Percentiles rank a stretch among this genome's conserved stretches.
These are phyloP conservation scores for Tanacetum coccineum DNA, from an alignment of 129 eudicot genomes.

Conservation along the genomic window DNA sequence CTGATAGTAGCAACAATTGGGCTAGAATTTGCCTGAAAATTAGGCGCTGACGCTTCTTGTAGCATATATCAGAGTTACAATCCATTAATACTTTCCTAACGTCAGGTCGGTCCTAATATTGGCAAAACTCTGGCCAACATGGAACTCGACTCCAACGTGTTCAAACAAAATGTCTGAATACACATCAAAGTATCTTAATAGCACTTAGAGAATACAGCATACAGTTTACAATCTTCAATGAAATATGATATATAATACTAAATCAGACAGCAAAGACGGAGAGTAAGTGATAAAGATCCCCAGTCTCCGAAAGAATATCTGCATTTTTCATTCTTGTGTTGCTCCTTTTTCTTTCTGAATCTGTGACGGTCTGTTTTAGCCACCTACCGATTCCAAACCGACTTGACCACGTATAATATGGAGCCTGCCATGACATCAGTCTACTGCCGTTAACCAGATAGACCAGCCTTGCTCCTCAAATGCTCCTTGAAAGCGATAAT, in stretches of 20 bases:
- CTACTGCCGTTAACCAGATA: slow-evolving; percentile 23
- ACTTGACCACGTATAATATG: not conserved
- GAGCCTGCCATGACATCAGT: not conserved
- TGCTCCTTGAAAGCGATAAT: slow-evolving; percentile 83
- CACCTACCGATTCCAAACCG: not conserved
- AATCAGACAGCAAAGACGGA: not conserved
- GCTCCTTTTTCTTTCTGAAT: not conserved
- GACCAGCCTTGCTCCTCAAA: slow-evolving; percentile 63
- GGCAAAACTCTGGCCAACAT: no score
- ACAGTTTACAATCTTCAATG: not conserved
- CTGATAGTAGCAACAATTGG: no score
- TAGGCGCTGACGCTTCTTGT: no score
- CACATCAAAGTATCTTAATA: no score
- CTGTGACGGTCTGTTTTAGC: not conserved
- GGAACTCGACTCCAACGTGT: no score
- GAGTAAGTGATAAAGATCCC: not conserved
- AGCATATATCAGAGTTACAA: no score
- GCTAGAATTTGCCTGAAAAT: no score
- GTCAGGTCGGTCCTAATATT: no score
- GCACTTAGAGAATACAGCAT: no score
- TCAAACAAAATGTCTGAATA: no score
- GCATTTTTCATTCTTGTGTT: not conserved
- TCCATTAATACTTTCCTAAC: no score
- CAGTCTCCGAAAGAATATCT: no score
- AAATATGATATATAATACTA: not conserved